These are phyloP conservation scores for Sporothrix euskadiensis DNA, from an alignment of 2,329 filamentous ascomycete species.

Conservation along the genomic window DNA sequence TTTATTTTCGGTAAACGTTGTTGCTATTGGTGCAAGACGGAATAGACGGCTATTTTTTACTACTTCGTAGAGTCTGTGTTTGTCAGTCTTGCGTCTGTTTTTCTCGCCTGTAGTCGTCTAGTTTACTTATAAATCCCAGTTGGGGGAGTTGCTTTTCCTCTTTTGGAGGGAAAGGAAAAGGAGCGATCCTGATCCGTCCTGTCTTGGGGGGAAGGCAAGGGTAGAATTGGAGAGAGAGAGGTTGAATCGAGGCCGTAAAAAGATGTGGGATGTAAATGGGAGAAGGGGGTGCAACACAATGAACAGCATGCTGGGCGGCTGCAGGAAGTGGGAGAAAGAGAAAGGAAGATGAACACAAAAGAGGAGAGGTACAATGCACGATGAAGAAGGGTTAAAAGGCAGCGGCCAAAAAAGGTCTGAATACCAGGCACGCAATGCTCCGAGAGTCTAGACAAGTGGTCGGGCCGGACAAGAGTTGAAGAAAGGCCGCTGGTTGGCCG, in stretches of 20 bases:
- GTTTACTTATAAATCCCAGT: conserved; percentile 10
- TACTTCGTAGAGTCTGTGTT: neutral
- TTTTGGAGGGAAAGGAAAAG: conserved; percentile 5
- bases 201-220: neutral
- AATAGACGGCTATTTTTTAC: neutral
- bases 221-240: conserved; percentile 1
- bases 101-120: neutral
- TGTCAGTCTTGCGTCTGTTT: neutral
- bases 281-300: neutral
- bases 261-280: neutral
- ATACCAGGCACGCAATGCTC: conserved; percentile 8
- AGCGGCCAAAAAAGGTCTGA: neutral
- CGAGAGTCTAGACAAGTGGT: neutral
- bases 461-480: neutral
- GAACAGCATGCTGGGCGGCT: neutral
- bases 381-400: neutral
- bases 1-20: neutral
- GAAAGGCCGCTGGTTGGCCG: conserved; percentile 6
- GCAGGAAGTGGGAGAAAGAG: neutral
- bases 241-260: neutral
- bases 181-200: conserved; percentile 2
- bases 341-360: neutral
- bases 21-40: neutral
- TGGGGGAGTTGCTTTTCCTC: conserved; percentile 1
- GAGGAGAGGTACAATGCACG: neutral